phyloP scores from a whole-genome alignment of 1,139 yeast genomes.

The Sugiyamaella grinbergsii region DNA sequence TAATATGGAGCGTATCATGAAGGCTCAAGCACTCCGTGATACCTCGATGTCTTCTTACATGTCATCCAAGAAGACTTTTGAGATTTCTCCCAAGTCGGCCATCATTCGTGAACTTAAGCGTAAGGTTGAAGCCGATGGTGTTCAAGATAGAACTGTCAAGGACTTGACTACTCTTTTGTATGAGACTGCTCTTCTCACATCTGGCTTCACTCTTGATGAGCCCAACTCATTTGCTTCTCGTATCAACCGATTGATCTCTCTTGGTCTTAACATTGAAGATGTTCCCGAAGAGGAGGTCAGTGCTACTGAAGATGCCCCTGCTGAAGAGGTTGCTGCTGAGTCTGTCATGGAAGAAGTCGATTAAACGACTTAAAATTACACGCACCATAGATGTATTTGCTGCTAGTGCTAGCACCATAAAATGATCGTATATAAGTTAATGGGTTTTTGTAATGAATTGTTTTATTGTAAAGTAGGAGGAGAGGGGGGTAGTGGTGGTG shows the following conservation, averaged over 20 bases:
- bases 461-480: too few species aligned
- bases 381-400: too few species aligned
- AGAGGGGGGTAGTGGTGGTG: not conserved
- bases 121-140: conserved; percentile 96
- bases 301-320: conserved; percentile 53
- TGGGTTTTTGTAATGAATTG: conserved; percentile 17
- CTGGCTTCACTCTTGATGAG: conserved; percentile 98
- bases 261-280: conserved; percentile 98
- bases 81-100: conserved; percentile 95
- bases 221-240: conserved; percentile 97
- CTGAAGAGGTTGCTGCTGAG: conserved; percentile 65
- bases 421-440: conserved; percentile 1
- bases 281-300: conserved; percentile 62
- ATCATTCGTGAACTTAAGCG: conserved; percentile 93
- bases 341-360: conserved; percentile 99
- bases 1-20: conserved; percentile 99
- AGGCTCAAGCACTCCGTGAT: conserved; percentile 99
- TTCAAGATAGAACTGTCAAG: conserved; percentile 97
- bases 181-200: conserved; percentile 97
- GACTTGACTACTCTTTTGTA: conserved; percentile 94
- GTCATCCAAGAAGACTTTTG: conserved; percentile 99
- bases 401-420: too few species aligned
- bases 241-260: conserved; percentile 96
- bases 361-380: conserved; percentile 46
- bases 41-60: conserved; percentile 98